These are phyloP conservation scores for Skeletonema potamos DNA, from an alignment of 108 stramenopile genomes.

Conservation along the genomic window DNA sequence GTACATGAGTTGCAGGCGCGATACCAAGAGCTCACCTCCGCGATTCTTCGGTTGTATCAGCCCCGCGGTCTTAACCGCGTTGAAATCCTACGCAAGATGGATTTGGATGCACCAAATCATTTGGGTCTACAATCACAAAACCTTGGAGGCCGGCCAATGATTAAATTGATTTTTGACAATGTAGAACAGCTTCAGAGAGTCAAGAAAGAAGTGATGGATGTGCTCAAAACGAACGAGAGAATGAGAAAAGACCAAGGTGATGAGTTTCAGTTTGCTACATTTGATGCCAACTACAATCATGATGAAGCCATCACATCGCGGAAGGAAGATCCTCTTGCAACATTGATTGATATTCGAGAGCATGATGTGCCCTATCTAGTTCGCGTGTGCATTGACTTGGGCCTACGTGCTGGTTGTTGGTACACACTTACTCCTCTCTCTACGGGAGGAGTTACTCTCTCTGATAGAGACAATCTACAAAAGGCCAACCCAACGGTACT, in stretches of 20 bases:
- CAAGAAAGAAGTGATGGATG: conserved; percentile 51
- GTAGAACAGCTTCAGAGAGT: conserved; percentile 77
- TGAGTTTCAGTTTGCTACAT: conserved; percentile 13
- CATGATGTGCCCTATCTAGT: conserved; percentile 97
- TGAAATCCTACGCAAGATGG: conserved; percentile 67
- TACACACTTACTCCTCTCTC: conserved; percentile 85
- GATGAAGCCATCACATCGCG: conserved; percentile 15
- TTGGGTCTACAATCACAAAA: conserved; percentile 47
- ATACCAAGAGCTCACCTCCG: conserved; percentile 68
- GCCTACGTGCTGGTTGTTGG: conserved; percentile 95
- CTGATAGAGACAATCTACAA: conserved; percentile 85
- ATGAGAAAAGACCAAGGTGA: conserved; percentile 23
- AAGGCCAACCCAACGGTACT: conserved; percentile 93
- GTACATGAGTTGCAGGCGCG: conserved; percentile 38
- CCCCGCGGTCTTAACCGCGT: conserved; percentile 55
- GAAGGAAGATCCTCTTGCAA: conserved; percentile 64
- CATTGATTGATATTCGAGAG: conserved; percentile 88
- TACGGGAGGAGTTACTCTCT: conserved; percentile 61
- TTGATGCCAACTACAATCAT: conserved; percentile 26
- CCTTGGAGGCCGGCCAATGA: conserved; percentile 52
- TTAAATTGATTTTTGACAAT: conserved; percentile 77
- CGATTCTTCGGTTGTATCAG: conserved; percentile 72
- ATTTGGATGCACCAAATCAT: conserved; percentile 79
- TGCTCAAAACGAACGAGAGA: conserved; percentile 37
- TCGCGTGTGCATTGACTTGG: conserved; percentile 89